phyloP scores from a whole-genome alignment of 2,329 filamentous ascomycete species.

The Cercospora zeae-maydis region DNA sequence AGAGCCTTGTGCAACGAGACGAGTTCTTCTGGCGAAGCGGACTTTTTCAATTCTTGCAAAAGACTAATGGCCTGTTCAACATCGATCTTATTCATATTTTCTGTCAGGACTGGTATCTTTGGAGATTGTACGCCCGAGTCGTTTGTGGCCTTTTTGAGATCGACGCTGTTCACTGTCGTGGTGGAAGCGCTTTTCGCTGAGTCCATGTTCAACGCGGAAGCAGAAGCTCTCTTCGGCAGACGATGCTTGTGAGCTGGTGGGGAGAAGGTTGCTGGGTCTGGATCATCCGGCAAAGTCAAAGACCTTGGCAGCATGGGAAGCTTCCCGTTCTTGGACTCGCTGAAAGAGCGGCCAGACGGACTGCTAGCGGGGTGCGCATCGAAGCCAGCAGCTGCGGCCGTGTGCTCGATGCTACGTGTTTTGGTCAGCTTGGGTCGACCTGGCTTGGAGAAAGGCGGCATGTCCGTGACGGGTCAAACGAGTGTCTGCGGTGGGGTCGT shows the following conservation, averaged over 20 bases:
- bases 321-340: conserved; percentile 5
- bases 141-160: conserved; percentile 10
- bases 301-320: conserved; percentile 12
- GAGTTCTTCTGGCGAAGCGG: conserved; percentile 47
- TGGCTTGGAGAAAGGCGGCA: conserved; percentile 10
- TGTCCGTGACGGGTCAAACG: conserved; percentile 1
- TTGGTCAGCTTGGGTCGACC: conserved; percentile 15
- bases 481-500: neutral
- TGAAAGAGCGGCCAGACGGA: conserved; percentile 8
- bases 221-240: conserved; percentile 11
- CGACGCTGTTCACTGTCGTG: conserved; percentile 16
- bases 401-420: conserved; percentile 8
- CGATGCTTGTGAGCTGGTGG: conserved; percentile 6
- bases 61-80: conserved; percentile 45
- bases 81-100: conserved; percentile 38
- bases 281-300: conserved; percentile 11
- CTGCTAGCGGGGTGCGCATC: conserved; percentile 1
- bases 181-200: conserved; percentile 10
- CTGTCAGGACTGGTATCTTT: conserved; percentile 4
- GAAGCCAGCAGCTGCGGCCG: neutral
- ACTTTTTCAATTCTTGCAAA: conserved; percentile 48
- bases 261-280: conserved; percentile 7
- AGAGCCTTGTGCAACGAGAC: conserved; percentile 42
- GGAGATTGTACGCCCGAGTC: conserved; percentile 7
- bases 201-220: conserved; percentile 13